Evolutionary conservation across 2,329 filamentous ascomycete species (phyloP).

Genomic region (Epichloe hybrida): DNA sequence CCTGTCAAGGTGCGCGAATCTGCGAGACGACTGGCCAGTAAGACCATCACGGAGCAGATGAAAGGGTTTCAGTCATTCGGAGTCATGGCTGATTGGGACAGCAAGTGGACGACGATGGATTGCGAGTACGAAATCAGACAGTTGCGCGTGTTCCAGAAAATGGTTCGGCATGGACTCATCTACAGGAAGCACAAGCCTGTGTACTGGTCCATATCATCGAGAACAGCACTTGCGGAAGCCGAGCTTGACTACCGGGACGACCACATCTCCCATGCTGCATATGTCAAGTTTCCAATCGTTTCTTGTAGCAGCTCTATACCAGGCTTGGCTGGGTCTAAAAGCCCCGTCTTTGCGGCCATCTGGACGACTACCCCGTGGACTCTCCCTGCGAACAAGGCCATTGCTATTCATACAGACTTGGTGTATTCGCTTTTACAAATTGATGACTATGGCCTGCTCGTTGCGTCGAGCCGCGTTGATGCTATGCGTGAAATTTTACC

Average conservation of each 20-base stretch:
- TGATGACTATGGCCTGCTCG: conserved; percentile 46
- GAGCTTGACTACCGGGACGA: conserved; percentile 74
- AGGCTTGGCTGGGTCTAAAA: conserved; percentile 25
- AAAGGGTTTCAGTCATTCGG: conserved; percentile 58
- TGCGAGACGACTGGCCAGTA: conserved; percentile 51
- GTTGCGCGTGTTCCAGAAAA: conserved; percentile 58
- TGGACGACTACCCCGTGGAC: conserved; percentile 99
- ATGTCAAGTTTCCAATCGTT: conserved; percentile 63
- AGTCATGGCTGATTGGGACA: conserved; percentile 71
- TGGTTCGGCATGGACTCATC: conserved; percentile 60
- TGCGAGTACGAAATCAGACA: conserved; percentile 60
- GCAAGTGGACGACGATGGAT: conserved; percentile 69
- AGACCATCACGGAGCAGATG: conserved; percentile 61
- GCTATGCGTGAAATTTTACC: conserved; percentile 36
- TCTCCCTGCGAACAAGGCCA: conserved; percentile 78
- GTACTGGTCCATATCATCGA: conserved; percentile 72
- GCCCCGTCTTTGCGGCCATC: conserved; percentile 63
- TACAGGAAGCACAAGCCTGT: conserved; percentile 72
- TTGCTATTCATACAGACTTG: conserved; percentile 66
- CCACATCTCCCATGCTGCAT: conserved; percentile 60
- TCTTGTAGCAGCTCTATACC: conserved; percentile 19
- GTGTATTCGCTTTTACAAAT: conserved; percentile 56
- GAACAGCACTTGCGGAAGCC: conserved; percentile 68
- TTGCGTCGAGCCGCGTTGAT: conserved; percentile 60
- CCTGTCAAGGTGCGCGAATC: conserved; percentile 48